A percentile compares a stretch with the other conserved stretches of the same genome.
Conservation (phyloP, 345 rosid species). For the Eucalyptus tenuipes region DNA sequence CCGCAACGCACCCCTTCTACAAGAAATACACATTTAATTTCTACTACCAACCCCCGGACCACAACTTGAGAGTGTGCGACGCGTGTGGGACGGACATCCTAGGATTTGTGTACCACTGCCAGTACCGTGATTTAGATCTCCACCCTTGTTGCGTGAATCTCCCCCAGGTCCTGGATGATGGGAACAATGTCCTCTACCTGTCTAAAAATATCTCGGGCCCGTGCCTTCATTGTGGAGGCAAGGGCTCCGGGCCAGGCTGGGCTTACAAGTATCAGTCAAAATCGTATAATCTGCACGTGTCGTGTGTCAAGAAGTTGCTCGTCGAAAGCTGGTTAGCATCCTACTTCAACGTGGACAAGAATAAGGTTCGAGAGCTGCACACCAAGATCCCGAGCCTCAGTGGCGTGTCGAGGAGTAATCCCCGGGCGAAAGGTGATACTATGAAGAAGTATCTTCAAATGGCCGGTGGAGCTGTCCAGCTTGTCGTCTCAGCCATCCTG, state of each 20-base stretch:
- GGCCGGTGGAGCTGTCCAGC: constrained; percentile 18
- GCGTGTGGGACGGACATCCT: constrained; percentile 15
- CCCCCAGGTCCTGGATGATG: constrained; percentile 19
- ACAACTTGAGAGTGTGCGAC: constrained; percentile 10
- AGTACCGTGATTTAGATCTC: constrained; percentile 22
- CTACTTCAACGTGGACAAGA: constrained; percentile 12
- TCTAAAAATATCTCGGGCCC: constrained; percentile 6
- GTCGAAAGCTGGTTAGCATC: constrained; percentile 26
- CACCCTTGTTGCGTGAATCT: constrained; percentile 40
- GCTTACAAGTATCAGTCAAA: constrained; percentile 22
- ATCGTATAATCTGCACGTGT: constrained; percentile 31
- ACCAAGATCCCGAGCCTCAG: constrained; percentile 19
- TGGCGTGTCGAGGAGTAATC: not conserved
- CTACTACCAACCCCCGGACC: constrained; percentile 2
- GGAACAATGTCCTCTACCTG: constrained; percentile 13
- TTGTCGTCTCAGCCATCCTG: constrained; percentile 25
- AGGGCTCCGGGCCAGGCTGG: constrained; percentile 21
- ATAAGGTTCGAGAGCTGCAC: constrained; percentile 14
- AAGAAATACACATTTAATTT: constrained; percentile 20
- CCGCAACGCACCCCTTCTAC: constrained; percentile 20
- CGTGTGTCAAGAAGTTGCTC: constrained; percentile 31
- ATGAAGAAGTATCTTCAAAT: constrained; percentile 16
- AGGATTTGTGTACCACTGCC: constrained; percentile 33
- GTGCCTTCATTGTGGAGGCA: constrained; percentile 21
- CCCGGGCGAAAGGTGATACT: not conserved